Conservation (phyloP, 805 yeast genomes). For the Jamesozyma lodderae region DNA sequence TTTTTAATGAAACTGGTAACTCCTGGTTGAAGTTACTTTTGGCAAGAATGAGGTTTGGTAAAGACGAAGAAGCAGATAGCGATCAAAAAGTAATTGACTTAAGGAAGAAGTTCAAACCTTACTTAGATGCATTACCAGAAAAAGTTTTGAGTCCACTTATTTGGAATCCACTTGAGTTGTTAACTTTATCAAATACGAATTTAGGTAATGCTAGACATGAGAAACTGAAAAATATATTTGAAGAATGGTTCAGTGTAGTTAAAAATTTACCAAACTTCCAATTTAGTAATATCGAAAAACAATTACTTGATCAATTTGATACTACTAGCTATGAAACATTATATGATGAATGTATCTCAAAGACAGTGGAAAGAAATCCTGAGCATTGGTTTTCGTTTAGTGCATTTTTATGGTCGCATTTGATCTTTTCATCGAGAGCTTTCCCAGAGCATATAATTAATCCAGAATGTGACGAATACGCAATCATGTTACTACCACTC, state of each 20-base stretch:
- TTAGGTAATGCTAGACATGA: constrained; percentile 44
- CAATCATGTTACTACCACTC: constrained; percentile 67
- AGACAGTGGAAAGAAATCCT: constrained; percentile 9
- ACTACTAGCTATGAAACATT: constrained; percentile 11
- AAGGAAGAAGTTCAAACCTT: constrained; percentile 32
- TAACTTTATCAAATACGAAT: constrained; percentile 57
- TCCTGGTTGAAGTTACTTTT: constrained; percentile 32
- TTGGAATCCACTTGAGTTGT: constrained; percentile 49
- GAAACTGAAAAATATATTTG: constrained; percentile 39
- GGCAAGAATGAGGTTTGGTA: constrained; percentile 35
- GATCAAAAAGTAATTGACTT: constrained; percentile 3
- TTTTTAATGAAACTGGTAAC: constrained; percentile 26
- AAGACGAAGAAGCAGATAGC: constrained; percentile 8
- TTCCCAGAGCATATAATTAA: constrained; percentile 53
- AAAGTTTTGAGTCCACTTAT: constrained; percentile 47
- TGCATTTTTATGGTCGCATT: constrained; percentile 66
- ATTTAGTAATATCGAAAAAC: constrained; percentile 11
- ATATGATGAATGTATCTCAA: constrained; percentile 10
- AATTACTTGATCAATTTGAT: constrained; percentile 11
- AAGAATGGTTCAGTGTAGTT: constrained; percentile 47
- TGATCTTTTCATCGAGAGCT: constrained; percentile 67
- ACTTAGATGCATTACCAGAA: constrained; percentile 43
- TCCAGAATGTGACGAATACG: constrained; percentile 28
- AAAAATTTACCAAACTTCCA: neutral
- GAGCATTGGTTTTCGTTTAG: constrained; percentile 56